Percentiles rank a stretch among this genome's conserved stretches.
Conservation (phyloP, 2,329 filamentous ascomycete genomes). For the Nothophaeocryptopus gaeumannii region DNA sequence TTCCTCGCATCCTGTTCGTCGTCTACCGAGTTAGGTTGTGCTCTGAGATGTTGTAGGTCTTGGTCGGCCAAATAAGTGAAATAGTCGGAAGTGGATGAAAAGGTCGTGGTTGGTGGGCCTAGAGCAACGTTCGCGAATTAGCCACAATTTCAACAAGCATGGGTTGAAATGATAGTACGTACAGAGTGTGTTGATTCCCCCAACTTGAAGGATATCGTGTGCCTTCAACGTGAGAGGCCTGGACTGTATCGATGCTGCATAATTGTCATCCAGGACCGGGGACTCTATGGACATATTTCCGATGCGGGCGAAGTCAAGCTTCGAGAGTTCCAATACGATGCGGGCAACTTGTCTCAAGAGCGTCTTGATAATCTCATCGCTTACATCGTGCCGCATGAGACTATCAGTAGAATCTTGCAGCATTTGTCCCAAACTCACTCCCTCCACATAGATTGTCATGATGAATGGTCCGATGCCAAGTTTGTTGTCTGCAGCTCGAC, state of each 20-base stretch:
- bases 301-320: slow-evolving; percentile 18
- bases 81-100: slow-evolving; percentile 18
- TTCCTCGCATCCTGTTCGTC: slow-evolving; percentile 26
- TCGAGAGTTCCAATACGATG: slow-evolving; percentile 17
- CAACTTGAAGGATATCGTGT: slow-evolving; percentile 12
- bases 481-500: slow-evolving; percentile 11
- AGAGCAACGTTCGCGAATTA: slow-evolving; percentile 1
- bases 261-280: slow-evolving; percentile 2
- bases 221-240: slow-evolving; percentile 14
- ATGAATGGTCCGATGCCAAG: slow-evolving; percentile 18
- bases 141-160: slow-evolving; percentile 1
- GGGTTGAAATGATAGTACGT: slow-evolving; percentile 1
- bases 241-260: slow-evolving; percentile 2
- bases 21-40: slow-evolving; percentile 28
- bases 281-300: slow-evolving; percentile 7
- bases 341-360: slow-evolving; percentile 14
- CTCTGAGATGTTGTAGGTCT: slow-evolving; percentile 25
- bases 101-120: slow-evolving; percentile 5
- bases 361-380: neutral
- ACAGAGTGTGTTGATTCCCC: slow-evolving; percentile 7
- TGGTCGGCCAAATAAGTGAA: slow-evolving; percentile 25
- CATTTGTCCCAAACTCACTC: slow-evolving; percentile 6
- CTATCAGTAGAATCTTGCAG: slow-evolving; percentile 1
- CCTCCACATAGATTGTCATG: slow-evolving; percentile 14
- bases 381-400: neutral